phyloP scores from a whole-genome alignment of 495 filamentous ascomycete species.

The Neurospora sp. region DNA sequence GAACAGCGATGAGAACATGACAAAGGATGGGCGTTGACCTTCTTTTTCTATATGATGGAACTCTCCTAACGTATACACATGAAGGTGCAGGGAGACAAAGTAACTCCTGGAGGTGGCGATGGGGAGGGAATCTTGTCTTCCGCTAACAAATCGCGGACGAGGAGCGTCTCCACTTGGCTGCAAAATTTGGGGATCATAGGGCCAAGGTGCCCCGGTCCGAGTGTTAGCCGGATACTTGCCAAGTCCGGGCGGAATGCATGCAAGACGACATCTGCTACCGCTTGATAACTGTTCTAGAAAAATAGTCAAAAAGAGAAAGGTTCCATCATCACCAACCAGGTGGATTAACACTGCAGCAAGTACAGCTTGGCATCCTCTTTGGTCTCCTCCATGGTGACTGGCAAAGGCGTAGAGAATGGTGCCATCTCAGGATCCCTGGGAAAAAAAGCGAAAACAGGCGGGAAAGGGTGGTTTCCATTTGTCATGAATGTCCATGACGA shows the following conservation, averaged over 20 bases:
- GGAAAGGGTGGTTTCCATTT: not conserved
- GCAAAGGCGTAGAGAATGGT: not conserved
- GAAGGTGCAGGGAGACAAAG: not conserved
- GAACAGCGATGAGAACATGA: not conserved
- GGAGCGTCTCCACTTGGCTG: not conserved
- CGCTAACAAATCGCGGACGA: not conserved
- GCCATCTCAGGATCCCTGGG: not conserved
- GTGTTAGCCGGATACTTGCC: not conserved
- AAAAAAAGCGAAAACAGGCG: not conserved
- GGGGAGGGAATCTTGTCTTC: not conserved
- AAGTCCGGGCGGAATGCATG: not conserved
- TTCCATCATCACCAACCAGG: not conserved
- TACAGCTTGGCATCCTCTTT: constrained; percentile 3
- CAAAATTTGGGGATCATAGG: not conserved
- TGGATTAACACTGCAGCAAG: not conserved
- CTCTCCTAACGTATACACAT: not conserved
- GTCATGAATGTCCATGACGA: not conserved
- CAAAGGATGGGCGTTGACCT: not conserved
- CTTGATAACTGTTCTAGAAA: not conserved
- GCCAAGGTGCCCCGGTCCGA: not conserved
- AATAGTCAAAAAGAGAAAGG: not conserved
- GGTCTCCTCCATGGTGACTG: not conserved
- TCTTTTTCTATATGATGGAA: not conserved
- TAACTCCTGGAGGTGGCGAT: not conserved
- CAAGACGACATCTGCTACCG: not conserved